Base-by-base conservation (phyloP, 192 early-diverging fungal species). In the Gamsiella multidivaricata region DNA sequence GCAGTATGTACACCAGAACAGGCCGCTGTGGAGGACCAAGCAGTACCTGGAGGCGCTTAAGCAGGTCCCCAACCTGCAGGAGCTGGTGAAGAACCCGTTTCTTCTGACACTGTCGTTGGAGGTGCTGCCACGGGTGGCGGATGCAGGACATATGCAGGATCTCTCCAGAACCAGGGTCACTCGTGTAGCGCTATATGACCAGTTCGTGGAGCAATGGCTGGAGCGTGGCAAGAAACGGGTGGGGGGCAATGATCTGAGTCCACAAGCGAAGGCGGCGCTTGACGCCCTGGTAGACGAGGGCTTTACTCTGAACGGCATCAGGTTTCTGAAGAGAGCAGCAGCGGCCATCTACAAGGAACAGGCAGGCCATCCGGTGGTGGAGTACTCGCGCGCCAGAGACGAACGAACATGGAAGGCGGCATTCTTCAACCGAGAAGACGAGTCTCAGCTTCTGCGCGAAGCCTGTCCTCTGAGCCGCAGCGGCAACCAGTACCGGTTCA, bases 21-120 rank as follows among this genome's bases (percentile, higher is more conserved):
- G 4, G 7, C 36, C 58, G 18, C 26, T 17, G 7, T 60, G 58
- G 58, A 46, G 15, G 5, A 7, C 29, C 17, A 25, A 45, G 11
- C 11, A 29, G 22, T 60, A 46, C n/a, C 10, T 9, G 6, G 36
- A 29, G 3, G n/a, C 14, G 25, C 26, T 60, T 20, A 5, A 46
- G 15, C 6, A 45, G 23, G 36, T 60, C 6, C 26, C 58, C 11
- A 3, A 14, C 15, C 17, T 60, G 15, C 12, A 22, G 26, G 58
- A 60, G 4, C 28, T 60, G 3, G 58, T 46, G 42, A 60, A 60
- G 43, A 60, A 60, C 18, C 58, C 58, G 17, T 60, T 60, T 26
- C 12, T 60, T 0, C 29, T 60, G 2, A 15, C 12, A 29, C 25
- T 60, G 26, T 29, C 18, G 25, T 22, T 60, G 12, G 28, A 47